Conservation (phyloP, 2,329 filamentous ascomycete species). For the Byssoonygena ceratinophila region DNA sequence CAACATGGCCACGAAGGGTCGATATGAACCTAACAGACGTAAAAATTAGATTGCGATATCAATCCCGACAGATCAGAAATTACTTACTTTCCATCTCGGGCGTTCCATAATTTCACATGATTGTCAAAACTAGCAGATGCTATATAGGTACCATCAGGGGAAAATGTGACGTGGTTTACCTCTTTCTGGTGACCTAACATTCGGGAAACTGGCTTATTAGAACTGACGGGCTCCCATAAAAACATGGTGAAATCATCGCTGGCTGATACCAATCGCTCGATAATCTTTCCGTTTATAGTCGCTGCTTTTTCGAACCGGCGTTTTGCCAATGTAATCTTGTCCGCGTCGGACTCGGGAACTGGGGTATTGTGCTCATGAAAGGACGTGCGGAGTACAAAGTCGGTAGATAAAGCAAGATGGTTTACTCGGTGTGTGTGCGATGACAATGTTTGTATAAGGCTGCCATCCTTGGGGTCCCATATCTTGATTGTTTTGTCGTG, state of each 20-base stretch:
- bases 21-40: constrained; percentile 57
- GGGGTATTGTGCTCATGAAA: constrained; percentile 75
- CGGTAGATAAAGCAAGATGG: constrained; percentile 83
- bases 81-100: constrained; percentile 51
- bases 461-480: constrained; percentile 73
- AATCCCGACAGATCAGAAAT: neutral
- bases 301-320: constrained; percentile 79
- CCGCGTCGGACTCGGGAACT: constrained; percentile 58
- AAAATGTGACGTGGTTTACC: constrained; percentile 92
- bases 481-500: constrained; percentile 89
- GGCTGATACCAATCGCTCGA: constrained; percentile 78
- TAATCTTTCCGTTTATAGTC: constrained; percentile 60
- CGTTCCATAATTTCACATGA: constrained; percentile 85
- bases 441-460: constrained; percentile 64
- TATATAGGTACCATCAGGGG: constrained; percentile 75
- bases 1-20: constrained; percentile 80
- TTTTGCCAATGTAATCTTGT: constrained; percentile 62
- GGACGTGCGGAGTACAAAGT: constrained; percentile 74
- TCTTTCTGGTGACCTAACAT: constrained; percentile 93
- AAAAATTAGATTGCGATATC: constrained; percentile 11
- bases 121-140: constrained; percentile 90
- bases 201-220: constrained; percentile 74
- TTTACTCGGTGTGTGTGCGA: constrained; percentile 93
- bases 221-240: constrained; percentile 73
- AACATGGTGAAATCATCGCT: constrained; percentile 96